Base-by-base conservation (phyloP, 257 asterid species). In the Striga asiatica region DNA sequence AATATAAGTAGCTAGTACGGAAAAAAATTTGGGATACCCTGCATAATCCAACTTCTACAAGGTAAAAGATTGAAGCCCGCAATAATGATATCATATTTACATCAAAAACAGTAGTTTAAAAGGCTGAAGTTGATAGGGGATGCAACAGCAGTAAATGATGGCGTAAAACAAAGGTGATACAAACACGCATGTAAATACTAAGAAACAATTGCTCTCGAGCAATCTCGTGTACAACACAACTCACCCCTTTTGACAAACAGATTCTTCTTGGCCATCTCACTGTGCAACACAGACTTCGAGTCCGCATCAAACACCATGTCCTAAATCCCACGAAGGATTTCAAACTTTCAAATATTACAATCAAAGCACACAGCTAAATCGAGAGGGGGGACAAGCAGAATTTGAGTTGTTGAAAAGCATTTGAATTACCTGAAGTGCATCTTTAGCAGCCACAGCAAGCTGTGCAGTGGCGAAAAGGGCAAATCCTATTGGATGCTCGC, bases 181-280 rank as follows among this genome's bases (percentile, higher is more conserved):
- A 7, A 7, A 18, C 20, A 8, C 41, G 9, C n/a, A n/a, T n/a
- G n/a, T n/a, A n/a, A n/a, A n/a, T n/a, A n/a, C n/a, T n/a, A 13
- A 25, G 19, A 29, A 34, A 22, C 18, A 31, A 3, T 16, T 8
- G 6, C 13, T 39, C 46, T n/a, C 18, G 10, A 28, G 14, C n/a
- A 6, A 21, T 13, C 31, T 2, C 0, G 4, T 7, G 2, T 19
- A 22, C 35, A n/a, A 47, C 18, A 35, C 13, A 53, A 25, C 82
- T 78, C 81, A 92, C 97, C 99, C 68, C 99, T 82, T 76, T 92
- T 92, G 29, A 92, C 93, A 50, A 92, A 92, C 29, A 92, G 97
- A 72, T 92, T 92, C 85, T 92, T 92, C 86, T 92, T 92, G 1
- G 97, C 99, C 99, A 92, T 92, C 93, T 88, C 97, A 17, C 93